Conservation (phyloP, 345 rosid species). For the Populus ilicifolia region DNA sequence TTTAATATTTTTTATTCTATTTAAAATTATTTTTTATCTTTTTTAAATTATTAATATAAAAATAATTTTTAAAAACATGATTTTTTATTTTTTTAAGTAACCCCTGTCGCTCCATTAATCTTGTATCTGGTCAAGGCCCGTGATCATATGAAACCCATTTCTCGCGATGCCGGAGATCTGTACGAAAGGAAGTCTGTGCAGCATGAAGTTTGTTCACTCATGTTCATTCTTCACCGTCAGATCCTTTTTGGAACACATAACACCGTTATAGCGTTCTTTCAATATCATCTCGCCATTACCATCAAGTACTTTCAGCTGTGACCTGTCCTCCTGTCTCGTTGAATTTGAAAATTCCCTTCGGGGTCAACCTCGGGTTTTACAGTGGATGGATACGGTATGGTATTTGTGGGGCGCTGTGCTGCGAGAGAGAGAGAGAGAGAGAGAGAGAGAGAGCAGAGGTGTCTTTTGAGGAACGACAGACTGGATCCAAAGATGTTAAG, state of each 20-base stretch:
- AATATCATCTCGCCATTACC: neutral
- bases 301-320: neutral
- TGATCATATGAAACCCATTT: too few species aligned
- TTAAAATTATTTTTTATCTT: too few species aligned
- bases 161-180: neutral
- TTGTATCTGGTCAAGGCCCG: too few species aligned
- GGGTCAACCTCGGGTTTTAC: neutral
- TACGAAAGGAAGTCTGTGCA: neutral
- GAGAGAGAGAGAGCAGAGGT: neutral
- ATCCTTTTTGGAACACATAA: neutral
- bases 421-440: neutral
- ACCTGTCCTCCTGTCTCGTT: too few species aligned
- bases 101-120: too few species aligned
- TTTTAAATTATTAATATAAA: too few species aligned
- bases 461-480: conserved; percentile 7
- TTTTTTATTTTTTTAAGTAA: too few species aligned
- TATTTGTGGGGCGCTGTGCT: neutral
- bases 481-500: conserved; percentile 19
- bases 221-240: neutral
- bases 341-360: neutral
- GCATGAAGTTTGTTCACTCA: neutral
- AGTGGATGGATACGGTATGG: neutral
- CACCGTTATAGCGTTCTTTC: neutral
- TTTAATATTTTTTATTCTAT: too few species aligned
- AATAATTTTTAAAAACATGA: too few species aligned